phyloP scores from a whole-genome alignment of 1,284 basidiomycete genomes.

The Leccinum discolor region DNA sequence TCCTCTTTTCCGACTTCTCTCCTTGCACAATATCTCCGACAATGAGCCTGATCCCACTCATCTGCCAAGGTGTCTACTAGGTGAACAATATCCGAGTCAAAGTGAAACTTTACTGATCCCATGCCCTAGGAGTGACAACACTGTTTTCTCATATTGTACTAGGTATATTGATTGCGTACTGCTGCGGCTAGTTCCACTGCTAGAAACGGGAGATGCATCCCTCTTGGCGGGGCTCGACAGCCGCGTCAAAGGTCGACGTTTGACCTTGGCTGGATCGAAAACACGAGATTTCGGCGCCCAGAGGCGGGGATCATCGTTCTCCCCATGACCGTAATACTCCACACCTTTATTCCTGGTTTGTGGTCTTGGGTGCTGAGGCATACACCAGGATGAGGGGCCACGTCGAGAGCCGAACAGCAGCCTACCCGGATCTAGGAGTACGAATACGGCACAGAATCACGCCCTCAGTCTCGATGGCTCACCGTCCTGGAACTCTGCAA shows the following conservation, averaged over 20 bases:
- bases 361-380: constrained; percentile 10
- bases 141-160: constrained; percentile 39
- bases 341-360: constrained; percentile 17
- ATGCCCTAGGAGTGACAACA: constrained; percentile 17
- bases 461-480: constrained; percentile 75
- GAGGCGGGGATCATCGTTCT: constrained; percentile 26
- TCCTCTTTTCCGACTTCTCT: neutral
- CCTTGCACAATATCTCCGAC: constrained; percentile 4
- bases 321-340: constrained; percentile 19
- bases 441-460: constrained; percentile 66
- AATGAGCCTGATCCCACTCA: constrained; percentile 19
- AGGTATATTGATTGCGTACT: constrained; percentile 23
- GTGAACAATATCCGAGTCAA: constrained; percentile 12
- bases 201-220: neutral
- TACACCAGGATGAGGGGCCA: constrained; percentile 39
- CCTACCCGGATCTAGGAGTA: constrained; percentile 39
- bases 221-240: constrained; percentile 22
- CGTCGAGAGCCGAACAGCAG: constrained; percentile 34
- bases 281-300: constrained; percentile 28
- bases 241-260: constrained; percentile 20
- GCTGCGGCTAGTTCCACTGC: neutral
- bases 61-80: constrained; percentile 23
- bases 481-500: constrained; percentile 86
- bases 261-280: constrained; percentile 31
- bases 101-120: constrained; percentile 5